phyloP scores from a whole-genome alignment of 805 yeast species.

The Cyberlindnera japonica region DNA sequence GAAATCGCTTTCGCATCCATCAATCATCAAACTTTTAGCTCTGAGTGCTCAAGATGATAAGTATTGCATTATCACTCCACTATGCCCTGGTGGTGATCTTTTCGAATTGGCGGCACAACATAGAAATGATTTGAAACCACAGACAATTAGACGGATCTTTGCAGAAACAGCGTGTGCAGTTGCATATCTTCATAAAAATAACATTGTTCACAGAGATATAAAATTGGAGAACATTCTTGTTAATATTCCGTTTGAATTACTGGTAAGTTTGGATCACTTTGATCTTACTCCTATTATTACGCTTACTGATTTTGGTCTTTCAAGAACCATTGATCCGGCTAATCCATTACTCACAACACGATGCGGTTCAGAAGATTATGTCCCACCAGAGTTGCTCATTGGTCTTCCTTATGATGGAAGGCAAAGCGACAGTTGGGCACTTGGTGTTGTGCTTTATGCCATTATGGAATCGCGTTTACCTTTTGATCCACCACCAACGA shows the following conservation, averaged over 20 bases:
- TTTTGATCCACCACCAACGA: constrained; percentile 75
- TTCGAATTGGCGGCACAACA: constrained; percentile 54
- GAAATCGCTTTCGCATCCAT: constrained; percentile 57
- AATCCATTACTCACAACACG: constrained; percentile 73
- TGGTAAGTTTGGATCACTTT: constrained; percentile 18
- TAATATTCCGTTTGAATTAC: constrained; percentile 35
- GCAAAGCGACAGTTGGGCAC: constrained; percentile 90
- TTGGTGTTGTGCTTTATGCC: constrained; percentile 87
- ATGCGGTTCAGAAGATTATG: constrained; percentile 96
- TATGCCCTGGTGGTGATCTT: constrained; percentile 82
- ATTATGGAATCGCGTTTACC: constrained; percentile 85
- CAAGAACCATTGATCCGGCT: constrained; percentile 59
- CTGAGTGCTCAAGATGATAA: constrained; percentile 28
- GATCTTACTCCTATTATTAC: constrained; percentile 42
- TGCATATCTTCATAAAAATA: constrained; percentile 59
- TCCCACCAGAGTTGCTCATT: constrained; percentile 88
- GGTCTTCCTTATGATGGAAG: constrained; percentile 91
- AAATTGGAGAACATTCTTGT: constrained; percentile 82
- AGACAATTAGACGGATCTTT: constrained; percentile 56
- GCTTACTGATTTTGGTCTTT: constrained; percentile 86
- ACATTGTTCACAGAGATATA: constrained; percentile 85
- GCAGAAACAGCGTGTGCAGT: constrained; percentile 71
- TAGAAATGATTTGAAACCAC: constrained; percentile 42
- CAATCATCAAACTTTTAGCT: constrained; percentile 61
- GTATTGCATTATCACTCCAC: constrained; percentile 61